Evolutionary conservation across 2,329 filamentous ascomycete genomes (phyloP), one percentile per base, ranked within the genome.

Genomic region (Huntiella moniliformis): DNA sequence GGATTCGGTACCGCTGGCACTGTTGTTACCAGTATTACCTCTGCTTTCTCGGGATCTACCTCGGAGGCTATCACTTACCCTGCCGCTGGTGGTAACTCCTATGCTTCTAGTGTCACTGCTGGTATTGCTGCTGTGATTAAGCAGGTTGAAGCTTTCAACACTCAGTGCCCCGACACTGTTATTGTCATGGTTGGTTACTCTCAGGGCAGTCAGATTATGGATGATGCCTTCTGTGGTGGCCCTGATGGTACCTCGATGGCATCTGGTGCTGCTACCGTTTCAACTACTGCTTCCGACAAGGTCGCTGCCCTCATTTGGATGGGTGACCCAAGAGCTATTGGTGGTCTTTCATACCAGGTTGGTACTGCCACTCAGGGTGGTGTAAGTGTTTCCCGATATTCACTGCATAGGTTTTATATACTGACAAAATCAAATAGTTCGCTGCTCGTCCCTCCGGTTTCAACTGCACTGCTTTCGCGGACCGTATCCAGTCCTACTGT

Each of bases 221-320:
- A 79, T 52, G 73, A 74, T 51, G 73, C 73, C 2, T 56, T 77
- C 38, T 79, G 74, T 50, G 74, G 74, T n/a, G 74, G 74, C 31
- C 66, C 64, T 0, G 68, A 71, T 22, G 66, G 64, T 15, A 57
- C 65, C 42, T 64, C 66, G 18, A 64, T 65, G 50, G 56, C 61
- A 1, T 63, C 63, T 40, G 63, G 67, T 1, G 60, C 62, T 0
- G 59, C 66, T 1, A 60, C 60, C 2, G 56, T 72, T 4, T 62
- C 61, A 2, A 60, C 65, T 0, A 63, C 60, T 4, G 70, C 73
- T 3, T 58, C 75, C 5, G 60, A 58, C 3, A 67, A 68, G 55
- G 68, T 80, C 53, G 77, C 76, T 58, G 77, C 72, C 0, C 73
- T 68, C 11, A 77, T 80, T 52, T 72, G 78, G 56, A 71, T 79